phyloP scores from a whole-genome alignment of 805 yeast species.

The Candida odintsovae region DNA sequence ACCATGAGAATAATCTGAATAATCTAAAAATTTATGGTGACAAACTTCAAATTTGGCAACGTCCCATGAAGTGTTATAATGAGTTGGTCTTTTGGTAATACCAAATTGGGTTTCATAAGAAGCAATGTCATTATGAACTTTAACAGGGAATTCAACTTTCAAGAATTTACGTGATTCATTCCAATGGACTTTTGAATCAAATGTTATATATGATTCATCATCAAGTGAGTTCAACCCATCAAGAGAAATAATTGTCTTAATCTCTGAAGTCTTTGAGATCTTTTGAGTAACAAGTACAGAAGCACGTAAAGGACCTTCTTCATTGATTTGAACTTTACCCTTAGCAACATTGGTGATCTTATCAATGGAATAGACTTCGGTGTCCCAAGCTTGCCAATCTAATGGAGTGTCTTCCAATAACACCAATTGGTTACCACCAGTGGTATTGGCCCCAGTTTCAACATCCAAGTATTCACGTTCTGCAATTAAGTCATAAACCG shows the following conservation, averaged over 20 bases:
- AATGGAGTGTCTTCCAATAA: conserved; percentile 87
- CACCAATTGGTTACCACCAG: conserved; percentile 77
- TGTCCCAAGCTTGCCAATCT: conserved; percentile 96
- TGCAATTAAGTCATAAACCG: conserved; percentile 54
- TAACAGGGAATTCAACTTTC: conserved; percentile 93
- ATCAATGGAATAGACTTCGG: conserved; percentile 82
- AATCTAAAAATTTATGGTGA: conserved; percentile 90
- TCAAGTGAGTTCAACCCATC: conserved; percentile 42
- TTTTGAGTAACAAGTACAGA: conserved; percentile 57
- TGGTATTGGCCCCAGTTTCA: conserved; percentile 27
- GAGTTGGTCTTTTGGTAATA: conserved; percentile 85
- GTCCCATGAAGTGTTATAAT: conserved; percentile 94
- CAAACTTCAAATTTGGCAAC: conserved; percentile 95
- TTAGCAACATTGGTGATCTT: conserved; percentile 48
- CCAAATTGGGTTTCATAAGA: conserved; percentile 95
- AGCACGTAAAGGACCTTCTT: conserved; percentile 53
- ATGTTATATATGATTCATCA: conserved; percentile 36
- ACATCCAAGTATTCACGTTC: conserved; percentile 62
- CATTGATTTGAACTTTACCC: conserved; percentile 33
- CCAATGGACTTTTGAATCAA: conserved; percentile 72
- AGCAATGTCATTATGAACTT: conserved; percentile 68
- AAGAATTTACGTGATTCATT: conserved; percentile 80
- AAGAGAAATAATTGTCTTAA: conserved; percentile 65
- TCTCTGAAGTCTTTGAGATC: conserved; percentile 50
- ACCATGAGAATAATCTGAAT: conserved; percentile 82